Evolutionary conservation across 306 rosid species (phyloP).

Genomic region (Castanea mollissima): DNA sequence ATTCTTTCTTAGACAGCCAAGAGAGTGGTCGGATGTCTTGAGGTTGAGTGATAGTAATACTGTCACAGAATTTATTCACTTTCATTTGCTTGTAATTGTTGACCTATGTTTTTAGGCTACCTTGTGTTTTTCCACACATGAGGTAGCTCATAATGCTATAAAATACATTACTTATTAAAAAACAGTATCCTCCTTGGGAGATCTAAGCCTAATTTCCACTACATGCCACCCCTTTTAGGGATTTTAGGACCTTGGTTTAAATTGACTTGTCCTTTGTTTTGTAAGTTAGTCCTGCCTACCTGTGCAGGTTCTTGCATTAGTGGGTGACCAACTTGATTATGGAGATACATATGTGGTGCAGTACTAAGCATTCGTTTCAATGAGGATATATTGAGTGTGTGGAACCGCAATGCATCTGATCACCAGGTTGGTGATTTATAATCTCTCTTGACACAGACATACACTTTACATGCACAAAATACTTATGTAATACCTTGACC

Average conservation of each 20-base stretch:
- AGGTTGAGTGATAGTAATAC: too few species aligned
- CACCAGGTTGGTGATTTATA: slow-evolving; percentile 55
- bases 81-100: too few species aligned
- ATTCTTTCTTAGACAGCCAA: too few species aligned
- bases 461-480: not conserved
- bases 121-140: too few species aligned
- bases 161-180: too few species aligned
- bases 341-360: slow-evolving; percentile 89
- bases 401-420: slow-evolving; percentile 94
- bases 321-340: slow-evolving; percentile 86
- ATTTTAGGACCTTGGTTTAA: not conserved
- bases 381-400: slow-evolving; percentile 86
- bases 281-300: slow-evolving; percentile 14
- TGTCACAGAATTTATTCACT: too few species aligned
- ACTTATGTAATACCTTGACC: not conserved
- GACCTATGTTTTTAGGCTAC: too few species aligned
- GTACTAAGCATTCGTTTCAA: slow-evolving; percentile 93
- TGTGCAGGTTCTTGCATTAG: slow-evolving; percentile 81
- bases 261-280: not conserved
- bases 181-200: not conserved
- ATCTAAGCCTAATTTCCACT: not conserved
- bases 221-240: not conserved
- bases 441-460: not conserved
- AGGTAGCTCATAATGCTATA: too few species aligned
- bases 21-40: too few species aligned